Percentiles rank a stretch among this genome's conserved stretches.
Conservation (phyloP, 345 rosid species). For the Eucalyptus curtisii region DNA sequence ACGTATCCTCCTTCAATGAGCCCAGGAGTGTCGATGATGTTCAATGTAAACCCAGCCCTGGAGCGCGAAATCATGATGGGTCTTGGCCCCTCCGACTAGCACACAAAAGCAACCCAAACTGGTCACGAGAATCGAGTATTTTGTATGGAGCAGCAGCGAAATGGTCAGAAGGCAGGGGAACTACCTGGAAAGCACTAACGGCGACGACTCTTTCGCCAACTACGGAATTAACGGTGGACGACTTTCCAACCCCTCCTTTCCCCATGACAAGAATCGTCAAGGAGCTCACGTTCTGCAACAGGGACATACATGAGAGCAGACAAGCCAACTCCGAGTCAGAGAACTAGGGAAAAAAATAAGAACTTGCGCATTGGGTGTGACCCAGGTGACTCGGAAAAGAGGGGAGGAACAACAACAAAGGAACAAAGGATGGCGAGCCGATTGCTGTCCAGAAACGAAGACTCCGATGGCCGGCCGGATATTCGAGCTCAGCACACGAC, state of each 20-base stretch:
- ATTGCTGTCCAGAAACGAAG: neutral
- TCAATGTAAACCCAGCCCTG: slow-evolving; percentile 66
- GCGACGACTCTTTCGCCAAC: slow-evolving; percentile 63
- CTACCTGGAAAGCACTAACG: slow-evolving; percentile 75
- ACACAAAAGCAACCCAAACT: neutral
- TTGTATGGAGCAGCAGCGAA: neutral
- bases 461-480: neutral
- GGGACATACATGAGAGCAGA: neutral
- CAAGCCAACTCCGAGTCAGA: neutral
- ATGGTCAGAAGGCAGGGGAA: neutral
- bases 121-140: neutral
- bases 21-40: slow-evolving; percentile 82
- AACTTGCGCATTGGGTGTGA: neutral
- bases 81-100: slow-evolving; percentile 57
- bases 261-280: slow-evolving; percentile 83
- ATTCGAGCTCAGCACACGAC: neutral
- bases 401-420: neutral
- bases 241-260: slow-evolving; percentile 88
- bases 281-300: slow-evolving; percentile 42
- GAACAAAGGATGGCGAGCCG: neutral
- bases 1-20: slow-evolving; percentile 89
- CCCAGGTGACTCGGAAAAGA: neutral
- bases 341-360: neutral
- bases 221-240: slow-evolving; percentile 78
- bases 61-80: slow-evolving; percentile 70